These are phyloP conservation scores for Cadophora malorum DNA, from an alignment of 2,329 filamentous ascomycete genomes.

Conservation along the genomic window DNA sequence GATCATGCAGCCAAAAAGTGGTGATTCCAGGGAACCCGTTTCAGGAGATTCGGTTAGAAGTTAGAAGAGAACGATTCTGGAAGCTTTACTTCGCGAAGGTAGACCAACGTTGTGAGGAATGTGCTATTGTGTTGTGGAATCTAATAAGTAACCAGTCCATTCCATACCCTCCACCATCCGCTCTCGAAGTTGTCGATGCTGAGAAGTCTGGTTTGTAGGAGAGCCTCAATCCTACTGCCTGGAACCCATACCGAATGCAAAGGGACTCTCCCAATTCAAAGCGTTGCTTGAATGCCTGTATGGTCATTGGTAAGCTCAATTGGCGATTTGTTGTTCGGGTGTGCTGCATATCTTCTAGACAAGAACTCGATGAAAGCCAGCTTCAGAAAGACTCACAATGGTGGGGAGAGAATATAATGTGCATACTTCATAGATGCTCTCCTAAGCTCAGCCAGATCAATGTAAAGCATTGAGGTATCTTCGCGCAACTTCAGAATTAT, in stretches of 20 bases:
- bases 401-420: too few relatives aligned
- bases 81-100: constrained; percentile 1
- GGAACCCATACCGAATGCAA: too few relatives aligned
- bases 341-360: too few relatives aligned
- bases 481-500: neutral
- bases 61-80: constrained; percentile 4
- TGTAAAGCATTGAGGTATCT: neutral
- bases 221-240: too few relatives aligned
- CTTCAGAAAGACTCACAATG: too few relatives aligned
- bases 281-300: neutral
- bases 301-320: neutral
- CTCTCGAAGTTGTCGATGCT: neutral
- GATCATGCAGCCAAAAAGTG: constrained; percentile 24
- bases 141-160: neutral
- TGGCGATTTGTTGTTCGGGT: neutral
- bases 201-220: too few relatives aligned
- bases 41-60: neutral
- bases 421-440: too few relatives aligned
- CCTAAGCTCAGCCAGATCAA: neutral
- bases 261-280: neutral
- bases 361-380: too few relatives aligned
- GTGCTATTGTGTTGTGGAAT: neutral
- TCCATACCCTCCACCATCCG: neutral
- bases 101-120: neutral
- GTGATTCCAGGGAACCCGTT: neutral